Conservation (phyloP, 2,329 filamentous ascomycete species). For the Fusarium sp. region DNA sequence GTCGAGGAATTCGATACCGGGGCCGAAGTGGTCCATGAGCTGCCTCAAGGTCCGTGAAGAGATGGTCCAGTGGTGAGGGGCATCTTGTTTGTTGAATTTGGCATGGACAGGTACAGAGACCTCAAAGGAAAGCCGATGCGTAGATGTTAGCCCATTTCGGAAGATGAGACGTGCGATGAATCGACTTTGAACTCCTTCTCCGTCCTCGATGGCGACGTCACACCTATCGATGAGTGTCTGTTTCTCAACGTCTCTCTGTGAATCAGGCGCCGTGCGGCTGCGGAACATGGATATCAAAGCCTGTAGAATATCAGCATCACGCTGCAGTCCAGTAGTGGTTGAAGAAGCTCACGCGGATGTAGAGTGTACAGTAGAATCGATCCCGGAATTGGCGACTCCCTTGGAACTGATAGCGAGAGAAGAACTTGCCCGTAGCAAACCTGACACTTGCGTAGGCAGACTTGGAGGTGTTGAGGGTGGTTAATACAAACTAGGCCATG, state of each 20-base stretch:
- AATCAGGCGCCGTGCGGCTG: slow-evolving; percentile 67
- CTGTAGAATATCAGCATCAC: slow-evolving; percentile 48
- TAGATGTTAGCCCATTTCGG: slow-evolving; percentile 79
- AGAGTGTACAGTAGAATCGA: slow-evolving; percentile 78
- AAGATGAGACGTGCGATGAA: slow-evolving; percentile 78
- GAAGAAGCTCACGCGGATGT: slow-evolving; percentile 67
- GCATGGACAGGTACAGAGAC: slow-evolving; percentile 77
- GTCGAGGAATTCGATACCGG: slow-evolving; percentile 81
- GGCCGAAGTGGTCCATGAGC: slow-evolving; percentile 82
- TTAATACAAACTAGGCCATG: slow-evolving; percentile 70
- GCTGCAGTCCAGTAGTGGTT: neutral
- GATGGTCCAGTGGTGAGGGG: slow-evolving; percentile 76
- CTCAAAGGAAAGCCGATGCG: slow-evolving; percentile 80
- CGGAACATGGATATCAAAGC: slow-evolving; percentile 79
- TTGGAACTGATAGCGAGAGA: slow-evolving; percentile 75
- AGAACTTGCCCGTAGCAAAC: slow-evolving; percentile 74
- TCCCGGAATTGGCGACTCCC: slow-evolving; percentile 60
- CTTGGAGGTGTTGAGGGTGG: slow-evolving; percentile 80
- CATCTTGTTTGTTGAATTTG: slow-evolving; percentile 73
- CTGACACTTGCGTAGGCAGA: slow-evolving; percentile 80
- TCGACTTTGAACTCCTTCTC: slow-evolving; percentile 74
- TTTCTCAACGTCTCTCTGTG: slow-evolving; percentile 64
- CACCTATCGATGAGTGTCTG: slow-evolving; percentile 78
- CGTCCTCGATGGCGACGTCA: slow-evolving; percentile 77
- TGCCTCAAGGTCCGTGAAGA: slow-evolving; percentile 75